phyloP scores from a whole-genome alignment of 441 rosid genomes.

The Euphorbia schlechtendalii region DNA sequence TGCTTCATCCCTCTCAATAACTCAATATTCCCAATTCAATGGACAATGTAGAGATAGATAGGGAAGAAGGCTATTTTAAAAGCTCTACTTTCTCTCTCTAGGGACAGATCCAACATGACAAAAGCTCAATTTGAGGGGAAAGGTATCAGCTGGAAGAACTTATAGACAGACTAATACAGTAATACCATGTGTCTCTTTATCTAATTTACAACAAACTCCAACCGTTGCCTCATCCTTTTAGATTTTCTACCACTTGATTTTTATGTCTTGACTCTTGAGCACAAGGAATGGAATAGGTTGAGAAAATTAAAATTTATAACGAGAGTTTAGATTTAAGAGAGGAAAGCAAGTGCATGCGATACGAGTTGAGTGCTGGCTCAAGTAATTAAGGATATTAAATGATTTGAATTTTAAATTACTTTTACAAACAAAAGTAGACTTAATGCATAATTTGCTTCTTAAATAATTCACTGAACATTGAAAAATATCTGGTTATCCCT shows the following conservation, averaged over 20 bases:
- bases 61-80: conserved; percentile 16
- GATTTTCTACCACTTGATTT: no score
- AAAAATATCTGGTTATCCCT: no score
- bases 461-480: no score
- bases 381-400: not conserved
- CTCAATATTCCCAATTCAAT: conserved; percentile 31
- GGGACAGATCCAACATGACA: conserved; percentile 28
- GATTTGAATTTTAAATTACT: not conserved
- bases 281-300: not conserved
- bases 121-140: conserved; percentile 35
- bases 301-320: no score
- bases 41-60: conserved; percentile 29
- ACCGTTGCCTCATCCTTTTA: conserved; percentile 14
- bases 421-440: no score
- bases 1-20: conserved; percentile 24
- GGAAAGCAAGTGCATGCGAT: no score
- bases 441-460: no score
- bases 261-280: conserved; percentile 1
- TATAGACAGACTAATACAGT: conserved; percentile 27
- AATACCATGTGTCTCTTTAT: conserved; percentile 27
- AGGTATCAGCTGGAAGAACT: no score
- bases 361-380: no score
- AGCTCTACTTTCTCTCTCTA: conserved; percentile 12
- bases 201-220: no score
- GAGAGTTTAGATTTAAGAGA: no score